Base-by-base conservation (phyloP, 1,284 basidiomycete species). In the Apiotrichum porosum region DNA sequence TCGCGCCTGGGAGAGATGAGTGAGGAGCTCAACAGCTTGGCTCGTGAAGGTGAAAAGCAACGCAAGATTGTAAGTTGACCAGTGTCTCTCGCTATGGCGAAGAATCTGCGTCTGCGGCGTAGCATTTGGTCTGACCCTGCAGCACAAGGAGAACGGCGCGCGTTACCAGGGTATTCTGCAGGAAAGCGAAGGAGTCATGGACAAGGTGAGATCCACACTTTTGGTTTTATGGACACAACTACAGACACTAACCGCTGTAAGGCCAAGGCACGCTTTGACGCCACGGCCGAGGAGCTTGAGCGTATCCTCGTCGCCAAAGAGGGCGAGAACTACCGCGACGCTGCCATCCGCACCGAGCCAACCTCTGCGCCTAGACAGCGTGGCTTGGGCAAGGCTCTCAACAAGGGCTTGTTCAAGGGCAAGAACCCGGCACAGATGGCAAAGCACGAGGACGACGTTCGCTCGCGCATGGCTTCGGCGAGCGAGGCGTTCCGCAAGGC, bases 251-350 rank as follows among this genome's bases (percentile, higher is more conserved):
- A n/a, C n/a, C n/a, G n/a, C n/a, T n/a, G n/a, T n/a, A 47, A 74
- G 69, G 83, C 84, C 65, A 92, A 93, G 69, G 73, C 76, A 42
- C 82, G 92, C 1, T 83, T 97, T 52, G 94, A 98, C 58, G 70
- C 84, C 3, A 86, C 89, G 0, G 91, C 89, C 0, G 95, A 98
- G 71, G 95, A 98, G 65, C 77, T 98, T 23, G 95, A 97, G 70
- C 83, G 93, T 14, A 77, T 97, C n/a, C 74, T 98, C 3, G 77
- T 97, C 8, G 83, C 92, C 67, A 97, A 98, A 73, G 89, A 94
- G 67, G 93, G 95, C 19, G 94, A 97, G 70, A 84, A 83, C 5
- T 73, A 86, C 50, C 86, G 86, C 61, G 90, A 94, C 54, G 84
- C 83, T 39, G 80, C 79, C 9, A 78, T 89, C 47, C 83, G 86